These are phyloP conservation scores for Cucumis hystrix DNA, from an alignment of 306 rosid genomes.

Conservation along the genomic window DNA sequence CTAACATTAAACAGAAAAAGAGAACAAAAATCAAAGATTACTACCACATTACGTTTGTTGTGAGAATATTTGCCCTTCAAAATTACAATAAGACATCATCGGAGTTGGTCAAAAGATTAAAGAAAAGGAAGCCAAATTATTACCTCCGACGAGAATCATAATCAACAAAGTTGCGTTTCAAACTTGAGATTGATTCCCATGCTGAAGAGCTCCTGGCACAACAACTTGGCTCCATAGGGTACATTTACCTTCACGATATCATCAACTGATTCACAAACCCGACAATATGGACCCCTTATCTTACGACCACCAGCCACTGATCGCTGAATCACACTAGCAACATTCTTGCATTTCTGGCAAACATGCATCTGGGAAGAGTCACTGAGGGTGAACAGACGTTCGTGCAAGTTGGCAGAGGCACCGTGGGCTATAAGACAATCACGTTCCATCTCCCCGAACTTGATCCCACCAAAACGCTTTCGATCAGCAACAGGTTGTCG, in stretches of 20 bases:
- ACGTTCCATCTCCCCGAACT: constrained; percentile 98
- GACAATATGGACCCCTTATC: constrained; percentile 85
- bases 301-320: constrained; percentile 63
- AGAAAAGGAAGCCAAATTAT: neutral
- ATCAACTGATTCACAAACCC: constrained; percentile 55
- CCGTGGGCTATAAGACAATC: constrained; percentile 96
- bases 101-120: neutral
- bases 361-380: constrained; percentile 80
- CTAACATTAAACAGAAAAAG: neutral
- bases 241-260: constrained; percentile 63
- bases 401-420: constrained; percentile 87
- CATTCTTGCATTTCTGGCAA: constrained; percentile 63
- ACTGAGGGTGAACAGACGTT: constrained; percentile 86
- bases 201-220: constrained; percentile 92
- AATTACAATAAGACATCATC: neutral
- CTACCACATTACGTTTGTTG: neutral
- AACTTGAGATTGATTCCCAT: constrained; percentile 90
- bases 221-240: constrained; percentile 79
- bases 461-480: constrained; percentile 90
- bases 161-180: constrained; percentile 49
- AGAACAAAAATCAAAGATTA: neutral
- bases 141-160: neutral
- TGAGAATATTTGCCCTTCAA: neutral
- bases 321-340: constrained; percentile 59
- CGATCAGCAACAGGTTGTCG: constrained; percentile 96